Evolutionary conservation across 441 rosid species (phyloP).

Genomic region (Macaranga tanarius): DNA sequence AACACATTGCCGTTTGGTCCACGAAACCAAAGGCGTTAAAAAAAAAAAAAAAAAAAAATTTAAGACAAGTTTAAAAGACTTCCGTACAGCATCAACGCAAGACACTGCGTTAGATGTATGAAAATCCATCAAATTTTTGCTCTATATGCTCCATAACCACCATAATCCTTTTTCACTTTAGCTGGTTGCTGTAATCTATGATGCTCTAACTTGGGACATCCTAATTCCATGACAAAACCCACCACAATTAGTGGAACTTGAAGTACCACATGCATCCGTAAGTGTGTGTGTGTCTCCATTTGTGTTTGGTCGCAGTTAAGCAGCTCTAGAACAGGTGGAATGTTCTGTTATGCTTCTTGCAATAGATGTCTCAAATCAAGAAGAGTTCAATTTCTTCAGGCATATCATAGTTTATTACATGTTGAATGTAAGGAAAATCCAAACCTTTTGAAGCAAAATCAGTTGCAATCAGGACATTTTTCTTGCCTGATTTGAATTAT

Average conservation of each 20-base stretch:
- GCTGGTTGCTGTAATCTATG: conserved; percentile 49
- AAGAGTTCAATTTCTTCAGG: conserved; percentile 80
- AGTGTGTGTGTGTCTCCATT: conserved; percentile 63
- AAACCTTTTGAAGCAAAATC: conserved; percentile 92
- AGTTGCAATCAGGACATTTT: conserved; percentile 87
- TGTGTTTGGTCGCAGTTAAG: conserved; percentile 68
- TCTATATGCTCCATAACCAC: conserved; percentile 26
- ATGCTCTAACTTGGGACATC: no score
- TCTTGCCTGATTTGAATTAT: conserved; percentile 78
- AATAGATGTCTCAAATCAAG: conserved; percentile 84
- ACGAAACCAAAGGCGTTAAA: no score
- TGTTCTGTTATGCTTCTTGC: conserved; percentile 93
- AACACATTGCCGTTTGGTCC: no score
- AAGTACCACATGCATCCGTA: no score
- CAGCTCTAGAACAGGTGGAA: conserved; percentile 88
- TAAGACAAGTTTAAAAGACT: no score
- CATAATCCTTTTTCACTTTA: conserved; percentile 20
- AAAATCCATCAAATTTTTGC: conserved; percentile 15
- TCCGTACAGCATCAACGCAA: no score
- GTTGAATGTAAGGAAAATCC: conserved; percentile 94
- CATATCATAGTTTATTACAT: conserved; percentile 93
- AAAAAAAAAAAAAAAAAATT: no score
- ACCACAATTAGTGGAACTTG: no score
- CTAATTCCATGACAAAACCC: no score
- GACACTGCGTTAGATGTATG: no score